Conservation (phyloP, 2,329 filamentous ascomycete genomes). For the Daldinia sp. region DNA sequence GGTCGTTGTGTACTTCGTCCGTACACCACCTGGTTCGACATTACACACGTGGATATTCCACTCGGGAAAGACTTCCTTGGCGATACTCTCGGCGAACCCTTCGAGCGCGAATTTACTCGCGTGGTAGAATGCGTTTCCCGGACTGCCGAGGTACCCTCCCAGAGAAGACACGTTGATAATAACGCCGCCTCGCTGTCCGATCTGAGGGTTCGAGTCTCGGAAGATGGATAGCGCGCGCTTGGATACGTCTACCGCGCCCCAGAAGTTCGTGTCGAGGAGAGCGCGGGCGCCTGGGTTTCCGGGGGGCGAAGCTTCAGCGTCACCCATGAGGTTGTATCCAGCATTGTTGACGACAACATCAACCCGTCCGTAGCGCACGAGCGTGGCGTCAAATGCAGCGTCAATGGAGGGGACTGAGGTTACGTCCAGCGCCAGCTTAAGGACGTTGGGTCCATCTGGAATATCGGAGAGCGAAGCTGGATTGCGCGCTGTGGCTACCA, state of each 20-base stretch:
- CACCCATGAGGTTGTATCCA: constrained; percentile 50
- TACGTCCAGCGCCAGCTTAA: constrained; percentile 63
- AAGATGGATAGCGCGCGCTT: constrained; percentile 54
- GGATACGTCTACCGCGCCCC: constrained; percentile 57
- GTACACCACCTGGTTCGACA: constrained; percentile 57
- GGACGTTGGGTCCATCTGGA: constrained; percentile 53
- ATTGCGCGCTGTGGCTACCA: constrained; percentile 55
- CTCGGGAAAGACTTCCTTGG: constrained; percentile 38
- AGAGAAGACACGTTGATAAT: constrained; percentile 69
- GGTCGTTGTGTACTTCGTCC: constrained; percentile 51
- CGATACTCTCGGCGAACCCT: constrained; percentile 42
- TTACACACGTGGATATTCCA: constrained; percentile 55
- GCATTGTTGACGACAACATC: constrained; percentile 52
- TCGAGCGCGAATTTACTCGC: constrained; percentile 45
- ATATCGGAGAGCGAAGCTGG: constrained; percentile 57
- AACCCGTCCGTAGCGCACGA: constrained; percentile 51
- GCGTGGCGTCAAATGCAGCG: constrained; percentile 52
- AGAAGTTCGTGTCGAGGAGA: constrained; percentile 60
- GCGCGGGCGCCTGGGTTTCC: constrained; percentile 47
- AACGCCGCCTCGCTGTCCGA: constrained; percentile 58
- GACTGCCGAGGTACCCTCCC: constrained; percentile 55
- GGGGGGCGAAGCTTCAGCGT: constrained; percentile 50
- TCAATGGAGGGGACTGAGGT: constrained; percentile 55
- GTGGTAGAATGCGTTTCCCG: constrained; percentile 45
- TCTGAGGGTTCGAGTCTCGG: constrained; percentile 48